A percentile compares a stretch with the other conserved stretches of the same genome.
Evolutionary conservation across 768 basidiomycete genomes (phyloP).

Genomic region (Podaxis sp.): DNA sequence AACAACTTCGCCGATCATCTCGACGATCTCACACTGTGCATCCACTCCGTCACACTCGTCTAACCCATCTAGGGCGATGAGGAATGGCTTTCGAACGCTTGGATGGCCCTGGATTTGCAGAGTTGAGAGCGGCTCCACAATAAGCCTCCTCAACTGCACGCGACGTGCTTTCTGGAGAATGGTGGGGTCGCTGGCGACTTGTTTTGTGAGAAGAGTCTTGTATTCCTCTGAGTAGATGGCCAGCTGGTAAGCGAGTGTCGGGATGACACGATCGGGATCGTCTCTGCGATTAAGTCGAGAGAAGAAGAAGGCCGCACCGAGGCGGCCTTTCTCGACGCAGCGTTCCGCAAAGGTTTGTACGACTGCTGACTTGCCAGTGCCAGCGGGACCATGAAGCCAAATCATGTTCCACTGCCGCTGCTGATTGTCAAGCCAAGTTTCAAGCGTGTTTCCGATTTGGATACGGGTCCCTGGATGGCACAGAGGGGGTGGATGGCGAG

Average conservation of each 20-base stretch:
- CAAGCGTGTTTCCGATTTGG: not conserved
- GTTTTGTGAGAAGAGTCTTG: not conserved
- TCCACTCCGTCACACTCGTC: not conserved
- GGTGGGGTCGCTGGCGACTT: not conserved
- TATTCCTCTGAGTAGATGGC: not conserved
- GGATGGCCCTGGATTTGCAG: not conserved
- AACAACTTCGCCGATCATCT: not conserved
- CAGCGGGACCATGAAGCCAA: constrained; percentile 12
- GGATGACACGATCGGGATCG: not conserved
- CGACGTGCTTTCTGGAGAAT: not conserved
- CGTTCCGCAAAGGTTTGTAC: not conserved
- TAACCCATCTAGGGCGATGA: not conserved
- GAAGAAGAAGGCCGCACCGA: constrained; percentile 13
- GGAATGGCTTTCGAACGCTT: not conserved
- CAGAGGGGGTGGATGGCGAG: not conserved
- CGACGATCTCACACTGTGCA: not conserved
- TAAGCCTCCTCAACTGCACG: not conserved
- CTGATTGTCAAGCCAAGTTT: not conserved
- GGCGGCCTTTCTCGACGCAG: not conserved
- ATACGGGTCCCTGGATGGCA: not conserved
- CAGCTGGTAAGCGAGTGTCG: constrained; percentile 3
- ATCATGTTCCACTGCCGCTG: not conserved
- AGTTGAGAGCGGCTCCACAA: not conserved
- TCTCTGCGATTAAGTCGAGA: not conserved
- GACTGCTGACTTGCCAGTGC: constrained; percentile 9